Evolutionary conservation across 2,329 filamentous ascomycete species (phyloP).

Genomic region (Trichophyton rubrum): DNA sequence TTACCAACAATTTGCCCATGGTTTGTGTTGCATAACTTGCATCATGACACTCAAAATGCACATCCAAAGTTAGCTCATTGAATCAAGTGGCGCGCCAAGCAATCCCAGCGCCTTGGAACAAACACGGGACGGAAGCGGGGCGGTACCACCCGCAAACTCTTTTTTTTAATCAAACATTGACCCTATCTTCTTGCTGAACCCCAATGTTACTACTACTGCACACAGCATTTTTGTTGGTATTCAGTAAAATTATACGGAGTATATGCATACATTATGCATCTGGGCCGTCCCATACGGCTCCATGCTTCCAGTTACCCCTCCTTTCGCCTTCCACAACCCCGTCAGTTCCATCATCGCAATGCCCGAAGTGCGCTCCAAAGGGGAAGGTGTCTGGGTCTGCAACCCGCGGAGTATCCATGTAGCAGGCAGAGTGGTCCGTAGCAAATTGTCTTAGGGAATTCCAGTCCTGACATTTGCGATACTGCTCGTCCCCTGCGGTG

Average conservation of each 20-base stretch:
- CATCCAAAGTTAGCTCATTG: background rate
- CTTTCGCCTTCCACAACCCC: background rate
- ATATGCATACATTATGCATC: background rate
- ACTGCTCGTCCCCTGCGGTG: constrained; percentile 10
- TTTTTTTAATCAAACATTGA: background rate
- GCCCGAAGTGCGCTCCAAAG: background rate
- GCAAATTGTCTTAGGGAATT: background rate
- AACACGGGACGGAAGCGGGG: background rate
- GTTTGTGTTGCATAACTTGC: background rate
- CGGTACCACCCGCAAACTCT: background rate
- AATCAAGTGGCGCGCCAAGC: background rate
- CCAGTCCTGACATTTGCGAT: constrained; percentile 11
- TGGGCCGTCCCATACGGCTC: background rate
- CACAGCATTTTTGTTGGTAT: background rate
- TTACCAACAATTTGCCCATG: background rate
- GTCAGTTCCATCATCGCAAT: background rate
- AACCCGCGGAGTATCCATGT: background rate
- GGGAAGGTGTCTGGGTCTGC: background rate
- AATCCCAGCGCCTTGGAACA: background rate
- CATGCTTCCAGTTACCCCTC: background rate
- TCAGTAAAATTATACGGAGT: background rate
- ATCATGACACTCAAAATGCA: background rate
- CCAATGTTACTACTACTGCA: background rate
- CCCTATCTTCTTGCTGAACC: background rate
- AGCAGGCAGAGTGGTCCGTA: background rate